Evolutionary conservation across 139 green algal genomes (phyloP).

Genomic region (Edaphochlamys debaryana): DNA sequence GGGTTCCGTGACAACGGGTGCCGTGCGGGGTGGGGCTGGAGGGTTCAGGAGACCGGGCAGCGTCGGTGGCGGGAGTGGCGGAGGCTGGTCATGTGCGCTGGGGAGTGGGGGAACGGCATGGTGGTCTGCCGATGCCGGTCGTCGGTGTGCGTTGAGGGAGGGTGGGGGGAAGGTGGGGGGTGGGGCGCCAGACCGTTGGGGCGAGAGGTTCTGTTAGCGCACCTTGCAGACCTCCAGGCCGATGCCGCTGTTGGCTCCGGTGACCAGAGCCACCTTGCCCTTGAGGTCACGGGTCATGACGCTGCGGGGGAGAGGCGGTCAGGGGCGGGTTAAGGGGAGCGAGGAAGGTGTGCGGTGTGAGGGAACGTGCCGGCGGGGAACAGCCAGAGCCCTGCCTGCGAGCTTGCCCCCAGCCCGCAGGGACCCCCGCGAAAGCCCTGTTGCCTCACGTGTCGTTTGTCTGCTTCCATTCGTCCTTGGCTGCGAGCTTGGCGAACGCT

Average conservation of each 20-base stretch:
- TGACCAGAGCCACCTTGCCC: constrained; percentile 68
- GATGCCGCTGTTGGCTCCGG: constrained; percentile 74
- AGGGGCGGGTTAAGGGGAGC: neutral
- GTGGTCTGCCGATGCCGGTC: too few species aligned
- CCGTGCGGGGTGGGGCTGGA: too few species aligned
- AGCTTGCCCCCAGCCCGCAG: neutral
- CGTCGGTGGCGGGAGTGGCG: too few species aligned
- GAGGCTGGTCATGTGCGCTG: neutral
- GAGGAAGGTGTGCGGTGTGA: neutral
- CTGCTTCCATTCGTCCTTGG: constrained; percentile 50
- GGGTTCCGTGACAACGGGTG: too few species aligned
- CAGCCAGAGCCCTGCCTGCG: too few species aligned
- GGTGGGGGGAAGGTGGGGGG: too few species aligned
- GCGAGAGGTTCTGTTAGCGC: neutral
- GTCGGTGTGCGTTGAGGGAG: too few species aligned
- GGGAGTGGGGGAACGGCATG: too few species aligned
- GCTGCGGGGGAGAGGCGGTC: neutral
- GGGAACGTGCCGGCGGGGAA: neutral
- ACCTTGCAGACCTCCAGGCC: constrained; percentile 60
- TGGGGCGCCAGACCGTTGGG: too few species aligned
- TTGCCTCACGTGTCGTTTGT: neutral
- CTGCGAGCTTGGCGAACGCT: constrained; percentile 55
- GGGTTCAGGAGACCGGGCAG: too few species aligned
- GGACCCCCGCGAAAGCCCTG: too few species aligned
- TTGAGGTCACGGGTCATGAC: constrained; percentile 54